phyloP scores from a whole-genome alignment of 2,329 filamentous ascomycete species.

The Aschersonia sp. region DNA sequence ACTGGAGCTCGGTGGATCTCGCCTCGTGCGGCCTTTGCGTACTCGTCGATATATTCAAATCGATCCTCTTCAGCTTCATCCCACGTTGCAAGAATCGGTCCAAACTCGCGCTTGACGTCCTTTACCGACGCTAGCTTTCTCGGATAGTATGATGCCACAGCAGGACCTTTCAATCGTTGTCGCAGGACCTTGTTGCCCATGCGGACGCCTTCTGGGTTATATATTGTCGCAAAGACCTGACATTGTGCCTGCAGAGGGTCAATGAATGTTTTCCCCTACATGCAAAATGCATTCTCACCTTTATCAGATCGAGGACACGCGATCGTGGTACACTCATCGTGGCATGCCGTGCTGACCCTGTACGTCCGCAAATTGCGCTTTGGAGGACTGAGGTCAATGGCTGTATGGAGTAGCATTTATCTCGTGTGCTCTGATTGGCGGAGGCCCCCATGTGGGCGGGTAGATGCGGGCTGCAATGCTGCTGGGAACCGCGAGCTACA shows the following conservation, averaged over 20 bases:
- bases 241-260: constrained; percentile 56
- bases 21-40: constrained; percentile 7
- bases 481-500: too few relatives aligned
- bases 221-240: constrained; percentile 79
- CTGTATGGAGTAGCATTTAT: too few relatives aligned
- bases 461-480: too few relatives aligned
- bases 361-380: constrained; percentile 7
- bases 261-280: constrained; percentile 4
- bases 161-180: constrained; percentile 72
- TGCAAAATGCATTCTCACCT: constrained; percentile 34
- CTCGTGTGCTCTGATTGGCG: too few relatives aligned
- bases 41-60: constrained; percentile 58
- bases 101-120: constrained; percentile 59
- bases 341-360: constrained; percentile 12
- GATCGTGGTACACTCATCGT: constrained; percentile 49
- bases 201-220: constrained; percentile 70
- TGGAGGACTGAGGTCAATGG: not conserved
- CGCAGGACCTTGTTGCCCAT: constrained; percentile 87
- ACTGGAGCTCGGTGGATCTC: not conserved
- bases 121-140: constrained; percentile 55
- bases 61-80: constrained; percentile 71
- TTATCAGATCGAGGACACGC: constrained; percentile 58
- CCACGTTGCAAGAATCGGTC: constrained; percentile 49
- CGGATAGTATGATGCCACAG: constrained; percentile 80
- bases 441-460: too few relatives aligned